Evolutionary conservation across 1,139 yeast genomes (phyloP).

Genomic region (Hemisphaericaspora lyxosophila): DNA sequence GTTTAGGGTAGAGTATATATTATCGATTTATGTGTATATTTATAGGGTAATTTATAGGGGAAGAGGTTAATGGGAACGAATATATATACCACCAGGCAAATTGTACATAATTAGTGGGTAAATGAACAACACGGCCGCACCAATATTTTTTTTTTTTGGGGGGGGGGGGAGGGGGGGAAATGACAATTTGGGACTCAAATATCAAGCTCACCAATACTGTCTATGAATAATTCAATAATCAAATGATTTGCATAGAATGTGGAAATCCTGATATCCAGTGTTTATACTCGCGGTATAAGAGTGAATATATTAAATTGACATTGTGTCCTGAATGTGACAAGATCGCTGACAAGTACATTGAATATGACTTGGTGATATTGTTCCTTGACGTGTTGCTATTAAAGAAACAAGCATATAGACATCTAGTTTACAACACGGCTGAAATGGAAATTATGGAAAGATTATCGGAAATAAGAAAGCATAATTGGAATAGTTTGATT

Average conservation of each 20-base stretch:
- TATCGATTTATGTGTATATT: too few relatives aligned
- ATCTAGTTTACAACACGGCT: conserved; percentile 75
- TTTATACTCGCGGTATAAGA: conserved; percentile 71
- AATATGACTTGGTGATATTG: conserved; percentile 78
- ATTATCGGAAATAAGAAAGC: not conserved
- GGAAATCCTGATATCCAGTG: conserved; percentile 56
- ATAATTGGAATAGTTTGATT: not conserved
- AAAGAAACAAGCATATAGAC: conserved; percentile 89
- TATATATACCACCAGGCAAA: too few relatives aligned
- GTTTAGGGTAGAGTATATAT: too few relatives aligned
- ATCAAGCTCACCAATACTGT: too few relatives aligned
- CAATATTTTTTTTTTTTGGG: too few relatives aligned
- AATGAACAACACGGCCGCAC: too few relatives aligned
- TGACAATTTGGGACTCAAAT: too few relatives aligned
- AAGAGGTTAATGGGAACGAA: too few relatives aligned
- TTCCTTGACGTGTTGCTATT: conserved; percentile 80
- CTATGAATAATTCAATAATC: not conserved
- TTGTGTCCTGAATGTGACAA: conserved; percentile 71
- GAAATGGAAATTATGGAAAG: conserved; percentile 30
- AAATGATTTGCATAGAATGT: conserved; percentile 91
- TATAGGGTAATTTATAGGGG: too few relatives aligned
- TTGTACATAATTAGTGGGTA: too few relatives aligned
- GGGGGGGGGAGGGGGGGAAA: too few relatives aligned
- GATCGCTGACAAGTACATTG: conserved; percentile 89
- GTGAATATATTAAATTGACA: conserved; percentile 76